Percentiles rank a stretch among this genome's conserved stretches.
Evolutionary conservation across 768 basidiomycete genomes (phyloP).

Genomic region (Boletus subparvulus): DNA sequence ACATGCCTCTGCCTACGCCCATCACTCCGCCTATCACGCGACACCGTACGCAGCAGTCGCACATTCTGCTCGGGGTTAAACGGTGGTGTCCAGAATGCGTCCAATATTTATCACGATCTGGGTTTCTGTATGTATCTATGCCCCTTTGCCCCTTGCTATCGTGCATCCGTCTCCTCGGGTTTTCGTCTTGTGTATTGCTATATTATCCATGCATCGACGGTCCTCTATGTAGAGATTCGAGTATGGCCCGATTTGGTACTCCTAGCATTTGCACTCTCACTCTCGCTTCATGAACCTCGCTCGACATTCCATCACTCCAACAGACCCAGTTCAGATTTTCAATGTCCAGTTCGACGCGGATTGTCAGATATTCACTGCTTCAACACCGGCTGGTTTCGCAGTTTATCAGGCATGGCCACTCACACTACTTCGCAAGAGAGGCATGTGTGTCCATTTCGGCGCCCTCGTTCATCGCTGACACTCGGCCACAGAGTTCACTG

Average conservation of each 20-base stretch:
- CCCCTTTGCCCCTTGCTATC: slow-evolving; percentile 19
- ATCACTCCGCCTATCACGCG: slow-evolving; percentile 30
- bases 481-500: slow-evolving; percentile 58
- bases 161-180: slow-evolving; percentile 14
- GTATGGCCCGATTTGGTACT: slow-evolving; percentile 9
- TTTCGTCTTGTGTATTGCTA: slow-evolving; percentile 24
- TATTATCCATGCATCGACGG: slow-evolving; percentile 4
- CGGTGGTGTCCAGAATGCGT: slow-evolving; percentile 4
- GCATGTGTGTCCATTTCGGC: slow-evolving; percentile 38
- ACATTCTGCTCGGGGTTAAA: slow-evolving; percentile 31
- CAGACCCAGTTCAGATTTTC: slow-evolving; percentile 69
- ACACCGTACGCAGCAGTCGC: slow-evolving; percentile 28
- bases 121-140: slow-evolving; percentile 26
- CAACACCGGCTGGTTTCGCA: slow-evolving; percentile 80
- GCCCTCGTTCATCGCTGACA: slow-evolving; percentile 17
- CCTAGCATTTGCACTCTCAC: slow-evolving; percentile 14
- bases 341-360: slow-evolving; percentile 82
- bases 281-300: slow-evolving; percentile 73
- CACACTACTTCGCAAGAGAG: slow-evolving; percentile 77
- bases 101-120: slow-evolving; percentile 22
- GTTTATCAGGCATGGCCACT: slow-evolving; percentile 78
- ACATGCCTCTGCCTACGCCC: slow-evolving; percentile 24
- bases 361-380: slow-evolving; percentile 74
- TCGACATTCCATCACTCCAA: slow-evolving; percentile 78
- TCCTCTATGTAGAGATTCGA: slow-evolving; percentile 5